Base-by-base conservation (phyloP, 73 alveolate genomes). In the Blepharisma japonicum region DNA sequence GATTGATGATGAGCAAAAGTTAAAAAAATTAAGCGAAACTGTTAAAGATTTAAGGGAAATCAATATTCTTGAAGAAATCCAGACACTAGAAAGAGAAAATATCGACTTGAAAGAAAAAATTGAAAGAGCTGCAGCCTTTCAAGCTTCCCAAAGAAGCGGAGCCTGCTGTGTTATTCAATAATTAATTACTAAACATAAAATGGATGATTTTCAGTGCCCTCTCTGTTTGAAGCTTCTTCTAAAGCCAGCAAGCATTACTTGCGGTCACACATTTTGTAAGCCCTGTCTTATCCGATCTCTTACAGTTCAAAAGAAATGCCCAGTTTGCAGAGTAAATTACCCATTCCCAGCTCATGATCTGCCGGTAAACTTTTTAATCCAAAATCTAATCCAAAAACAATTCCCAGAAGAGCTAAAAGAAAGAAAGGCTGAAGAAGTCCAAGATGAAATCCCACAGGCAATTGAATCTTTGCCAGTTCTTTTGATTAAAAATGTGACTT, bases 181-280 rank as follows among this genome's bases (percentile, higher is more conserved):
- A 32, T 32, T 32, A 32, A 32, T 32, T 32, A 32, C 42, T 32
- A 32, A 32, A 32, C 42, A 53, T 53, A 53, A 53, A 53, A 53
- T 53, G 68, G 68, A 53, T n/a, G 68, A 53, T 2, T 53, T 53
- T 53, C 32, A 53, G 23, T 53, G 68, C 3, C 18, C 68, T 53
- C 32, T 53, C 18, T 53, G 68, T 53, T n/a, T 53, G 68, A 53
- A 20, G 3, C 23, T 53, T n/a, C 23, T 53, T n/a, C 23, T 53
- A 3, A 20, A 53, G 18, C 68, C 68, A 0, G 68, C 23, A n/a
- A 53, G 32, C 23, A 53, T 53, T 1, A n/a, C 68, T n/a, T 53
- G 68, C 23, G 68, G 68, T n/a, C 68, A 53, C 68, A 53, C 68
- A n/a, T 53, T 53, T 53, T 53, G 68, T 4, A 53, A 53, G 4